A percentile compares a stretch with the other conserved stretches of the same genome.
Evolutionary conservation across 108 stramenopile species (phyloP).

Genomic region (Pseudonitzschia delicatissima): DNA sequence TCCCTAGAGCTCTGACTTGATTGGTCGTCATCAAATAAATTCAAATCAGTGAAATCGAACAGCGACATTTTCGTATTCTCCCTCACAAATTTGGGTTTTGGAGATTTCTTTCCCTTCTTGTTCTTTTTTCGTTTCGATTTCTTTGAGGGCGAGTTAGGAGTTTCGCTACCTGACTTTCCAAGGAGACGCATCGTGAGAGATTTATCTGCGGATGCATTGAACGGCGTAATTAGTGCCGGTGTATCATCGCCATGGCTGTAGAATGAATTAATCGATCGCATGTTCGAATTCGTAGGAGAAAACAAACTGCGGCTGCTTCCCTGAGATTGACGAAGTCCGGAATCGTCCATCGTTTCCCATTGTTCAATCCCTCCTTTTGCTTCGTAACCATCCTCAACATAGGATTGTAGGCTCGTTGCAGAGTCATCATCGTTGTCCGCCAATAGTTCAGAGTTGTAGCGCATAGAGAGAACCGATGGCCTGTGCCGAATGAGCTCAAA

Average conservation of each 20-base stretch:
- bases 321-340: neutral
- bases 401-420: neutral
- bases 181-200: neutral
- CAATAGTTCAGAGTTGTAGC: neutral
- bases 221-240: neutral
- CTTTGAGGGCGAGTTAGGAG: no score
- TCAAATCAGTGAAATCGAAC: no score
- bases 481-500: constrained; percentile 6
- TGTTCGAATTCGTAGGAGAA: neutral
- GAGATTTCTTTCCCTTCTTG: no score
- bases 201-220: neutral
- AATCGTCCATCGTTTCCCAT: neutral
- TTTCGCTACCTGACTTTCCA: no score
- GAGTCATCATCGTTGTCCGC: neutral
- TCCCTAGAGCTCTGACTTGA: no score
- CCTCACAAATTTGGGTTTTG: no score
- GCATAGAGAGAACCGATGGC: neutral
- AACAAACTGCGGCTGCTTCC: neutral
- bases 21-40: no score
- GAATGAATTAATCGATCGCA: neutral
- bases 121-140: no score
- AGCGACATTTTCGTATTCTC: no score
- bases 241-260: neutral
- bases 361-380: neutral
- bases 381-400: neutral